Conservation (phyloP, 306 rosid genomes). For the Pachyrhizus erosus region DNA sequence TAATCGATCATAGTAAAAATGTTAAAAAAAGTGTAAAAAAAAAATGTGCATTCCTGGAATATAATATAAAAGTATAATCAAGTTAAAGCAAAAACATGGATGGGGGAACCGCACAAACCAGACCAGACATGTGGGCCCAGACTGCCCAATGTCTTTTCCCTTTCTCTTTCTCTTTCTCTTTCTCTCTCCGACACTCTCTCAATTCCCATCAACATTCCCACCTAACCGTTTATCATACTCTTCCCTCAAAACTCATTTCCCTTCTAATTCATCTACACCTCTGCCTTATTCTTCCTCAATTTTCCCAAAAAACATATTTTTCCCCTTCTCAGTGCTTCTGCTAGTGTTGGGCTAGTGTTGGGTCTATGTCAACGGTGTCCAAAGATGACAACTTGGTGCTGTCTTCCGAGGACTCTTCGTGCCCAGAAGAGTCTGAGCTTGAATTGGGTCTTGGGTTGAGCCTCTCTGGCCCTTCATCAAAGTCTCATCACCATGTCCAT, state of each 20-base stretch:
- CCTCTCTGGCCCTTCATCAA: conserved; percentile 51
- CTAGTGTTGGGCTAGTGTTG: conserved; percentile 14
- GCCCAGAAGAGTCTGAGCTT: conserved; percentile 81
- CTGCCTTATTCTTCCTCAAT: not conserved
- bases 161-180: not conserved
- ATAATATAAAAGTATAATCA: conserved; percentile 28
- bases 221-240: conserved; percentile 39
- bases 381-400: conserved; percentile 74
- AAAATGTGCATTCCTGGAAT: too few species aligned
- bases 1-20: too few species aligned
- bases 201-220: conserved; percentile 29
- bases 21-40: too few species aligned
- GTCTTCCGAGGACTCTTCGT: conserved; percentile 86
- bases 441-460: conserved; percentile 83
- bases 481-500: conserved; percentile 43
- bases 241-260: not conserved
- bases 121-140: conserved; percentile 45
- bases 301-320: not conserved
- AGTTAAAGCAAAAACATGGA: conserved; percentile 41
- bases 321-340: not conserved
- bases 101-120: conserved; percentile 42
- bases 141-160: not conserved
- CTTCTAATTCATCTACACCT: conserved; percentile 45
- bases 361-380: conserved; percentile 68
- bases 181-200: conserved; percentile 5